Evolutionary conservation across 1,284 basidiomycete species (phyloP).

Genomic region (Sanghuangporus sanghuang): DNA sequence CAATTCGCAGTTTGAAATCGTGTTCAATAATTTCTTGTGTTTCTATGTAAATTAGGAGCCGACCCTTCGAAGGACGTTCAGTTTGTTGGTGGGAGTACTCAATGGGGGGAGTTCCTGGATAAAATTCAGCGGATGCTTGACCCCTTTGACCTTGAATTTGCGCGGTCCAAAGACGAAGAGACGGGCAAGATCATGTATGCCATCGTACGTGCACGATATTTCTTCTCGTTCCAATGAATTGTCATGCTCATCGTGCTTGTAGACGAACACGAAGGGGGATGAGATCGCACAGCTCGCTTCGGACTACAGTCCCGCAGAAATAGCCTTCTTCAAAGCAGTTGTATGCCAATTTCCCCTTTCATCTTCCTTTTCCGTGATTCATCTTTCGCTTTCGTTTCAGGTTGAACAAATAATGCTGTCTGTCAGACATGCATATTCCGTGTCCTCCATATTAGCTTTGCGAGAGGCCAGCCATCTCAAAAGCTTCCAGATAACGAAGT

Average conservation of each 20-base stretch:
- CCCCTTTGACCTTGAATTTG: slow-evolving; percentile 66
- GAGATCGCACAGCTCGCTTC: slow-evolving; percentile 79
- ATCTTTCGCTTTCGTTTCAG: slow-evolving; percentile 33
- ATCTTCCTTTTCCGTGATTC: neutral
- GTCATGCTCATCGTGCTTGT: neutral
- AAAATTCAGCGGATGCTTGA: slow-evolving; percentile 59
- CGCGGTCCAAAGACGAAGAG: slow-evolving; percentile 55
- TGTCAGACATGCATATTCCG: slow-evolving; percentile 64
- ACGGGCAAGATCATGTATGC: slow-evolving; percentile 60
- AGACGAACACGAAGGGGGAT: slow-evolving; percentile 62
- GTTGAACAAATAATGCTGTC: slow-evolving; percentile 85
- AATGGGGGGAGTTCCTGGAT: slow-evolving; percentile 57
- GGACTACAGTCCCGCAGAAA: slow-evolving; percentile 71
- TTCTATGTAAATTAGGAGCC: slow-evolving; percentile 24
- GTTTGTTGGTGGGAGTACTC: slow-evolving; percentile 36
- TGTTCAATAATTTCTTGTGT: neutral
- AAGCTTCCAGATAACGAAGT: slow-evolving; percentile 60
- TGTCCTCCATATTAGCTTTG: slow-evolving; percentile 72
- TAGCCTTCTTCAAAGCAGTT: slow-evolving; percentile 76
- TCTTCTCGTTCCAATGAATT: neutral
- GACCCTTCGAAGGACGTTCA: slow-evolving; percentile 46
- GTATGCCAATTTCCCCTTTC: slow-evolving; percentile 37
- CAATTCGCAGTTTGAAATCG: neutral
- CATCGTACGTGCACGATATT: slow-evolving; percentile 41
- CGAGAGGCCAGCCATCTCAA: slow-evolving; percentile 62